Conservation (phyloP, 148 eudicot species). For the Cornus kousa region DNA sequence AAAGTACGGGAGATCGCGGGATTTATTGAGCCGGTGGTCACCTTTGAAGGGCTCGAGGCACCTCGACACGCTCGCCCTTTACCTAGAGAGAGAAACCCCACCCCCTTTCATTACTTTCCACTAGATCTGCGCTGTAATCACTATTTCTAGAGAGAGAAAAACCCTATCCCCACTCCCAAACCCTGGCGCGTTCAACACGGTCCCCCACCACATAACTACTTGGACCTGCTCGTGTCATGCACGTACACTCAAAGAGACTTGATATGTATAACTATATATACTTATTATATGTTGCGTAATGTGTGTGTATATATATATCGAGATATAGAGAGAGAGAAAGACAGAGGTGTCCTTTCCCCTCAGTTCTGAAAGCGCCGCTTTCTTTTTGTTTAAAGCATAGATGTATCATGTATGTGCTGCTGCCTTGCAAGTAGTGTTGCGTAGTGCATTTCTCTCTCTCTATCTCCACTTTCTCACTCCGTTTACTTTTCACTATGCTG, state of each 20-base stretch:
- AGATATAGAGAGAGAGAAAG: neutral
- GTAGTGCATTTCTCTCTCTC: neutral
- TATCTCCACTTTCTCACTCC: neutral
- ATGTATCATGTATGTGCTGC: neutral
- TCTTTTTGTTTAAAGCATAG: neutral
- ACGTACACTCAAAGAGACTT: too few species aligned
- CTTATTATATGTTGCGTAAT: neutral
- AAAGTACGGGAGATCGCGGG: neutral
- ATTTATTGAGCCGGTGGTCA: constrained; percentile 1
- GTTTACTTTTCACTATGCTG: neutral
- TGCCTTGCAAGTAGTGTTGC: neutral
- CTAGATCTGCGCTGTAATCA: neutral
- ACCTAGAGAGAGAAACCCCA: neutral
- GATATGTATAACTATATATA: neutral
- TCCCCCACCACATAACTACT: too few species aligned
- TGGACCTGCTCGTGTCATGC: too few species aligned
- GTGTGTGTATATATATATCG: too few species aligned
- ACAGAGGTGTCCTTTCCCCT: neutral
- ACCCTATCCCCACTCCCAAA: too few species aligned
- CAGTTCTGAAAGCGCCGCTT: neutral
- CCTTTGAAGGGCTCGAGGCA: constrained; percentile 1
- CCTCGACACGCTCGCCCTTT: neutral
- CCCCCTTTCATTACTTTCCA: neutral
- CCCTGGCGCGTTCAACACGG: too few species aligned
- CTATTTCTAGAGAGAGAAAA: neutral